A percentile compares a stretch with the other conserved stretches of the same genome.
Conservation (phyloP, 768 basidiomycete genomes). For the Naganishia antarctica region DNA sequence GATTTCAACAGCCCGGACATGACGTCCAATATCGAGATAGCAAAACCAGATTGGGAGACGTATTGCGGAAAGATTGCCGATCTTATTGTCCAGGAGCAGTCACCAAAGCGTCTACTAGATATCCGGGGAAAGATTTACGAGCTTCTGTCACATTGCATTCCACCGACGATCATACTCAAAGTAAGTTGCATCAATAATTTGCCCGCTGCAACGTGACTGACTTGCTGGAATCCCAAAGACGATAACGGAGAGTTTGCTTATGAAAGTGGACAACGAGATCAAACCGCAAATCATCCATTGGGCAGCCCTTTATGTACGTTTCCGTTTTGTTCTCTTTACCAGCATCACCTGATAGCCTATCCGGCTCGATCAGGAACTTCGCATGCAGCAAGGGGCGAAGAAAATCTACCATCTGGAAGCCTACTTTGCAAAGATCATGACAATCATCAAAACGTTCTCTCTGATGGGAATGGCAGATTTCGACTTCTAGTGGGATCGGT, state of each 20-base stretch:
- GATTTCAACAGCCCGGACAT: slow-evolving; percentile 65
- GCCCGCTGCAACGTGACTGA: not conserved
- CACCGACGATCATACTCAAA: slow-evolving; percentile 84
- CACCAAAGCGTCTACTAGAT: slow-evolving; percentile 81
- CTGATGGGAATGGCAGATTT: slow-evolving; percentile 28
- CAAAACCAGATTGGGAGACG: slow-evolving; percentile 99
- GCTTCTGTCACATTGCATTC: slow-evolving; percentile 92
- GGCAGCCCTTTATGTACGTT: slow-evolving; percentile 88
- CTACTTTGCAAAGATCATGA: slow-evolving; percentile 96
- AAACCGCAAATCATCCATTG: slow-evolving; percentile 95
- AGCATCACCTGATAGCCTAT: not conserved
- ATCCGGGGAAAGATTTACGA: slow-evolving; percentile 92
- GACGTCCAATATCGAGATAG: slow-evolving; percentile 69
- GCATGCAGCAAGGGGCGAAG: slow-evolving; percentile 89
- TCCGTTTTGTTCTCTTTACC: too few relatives aligned
- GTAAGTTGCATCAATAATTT: slow-evolving; percentile 51
- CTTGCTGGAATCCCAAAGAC: slow-evolving; percentile 58
- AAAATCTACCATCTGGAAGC: slow-evolving; percentile 97
- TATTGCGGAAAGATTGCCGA: slow-evolving; percentile 91
- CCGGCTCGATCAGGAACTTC: slow-evolving; percentile 62
- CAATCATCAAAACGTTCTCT: slow-evolving; percentile 65
- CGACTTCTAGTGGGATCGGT: slow-evolving; percentile 16
- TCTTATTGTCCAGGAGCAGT: slow-evolving; percentile 81
- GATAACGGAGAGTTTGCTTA: slow-evolving; percentile 77
- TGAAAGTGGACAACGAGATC: slow-evolving; percentile 79